Evolutionary conservation across 2,329 filamentous ascomycete genomes (phyloP).

Genomic region (Fusarium sp.): DNA sequence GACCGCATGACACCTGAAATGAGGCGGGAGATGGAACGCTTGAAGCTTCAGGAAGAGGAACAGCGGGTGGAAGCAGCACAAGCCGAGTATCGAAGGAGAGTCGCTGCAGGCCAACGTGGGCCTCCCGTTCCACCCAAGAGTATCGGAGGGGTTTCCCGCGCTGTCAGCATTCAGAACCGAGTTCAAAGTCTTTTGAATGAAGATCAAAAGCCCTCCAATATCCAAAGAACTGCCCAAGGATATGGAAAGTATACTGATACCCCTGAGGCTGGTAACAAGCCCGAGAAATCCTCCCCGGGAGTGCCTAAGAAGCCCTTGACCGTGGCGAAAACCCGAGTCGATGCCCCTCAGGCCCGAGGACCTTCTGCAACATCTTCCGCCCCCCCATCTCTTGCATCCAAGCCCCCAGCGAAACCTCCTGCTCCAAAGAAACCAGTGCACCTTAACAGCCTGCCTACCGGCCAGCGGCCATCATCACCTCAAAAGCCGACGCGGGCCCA

Average conservation of each 20-base stretch:
- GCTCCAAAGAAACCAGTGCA: constrained; percentile 74
- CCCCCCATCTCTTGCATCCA: constrained; percentile 46
- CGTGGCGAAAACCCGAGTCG: constrained; percentile 50
- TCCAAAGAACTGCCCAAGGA: constrained; percentile 82
- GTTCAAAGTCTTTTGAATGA: constrained; percentile 89
- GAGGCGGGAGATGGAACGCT: constrained; percentile 88
- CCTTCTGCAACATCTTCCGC: constrained; percentile 39
- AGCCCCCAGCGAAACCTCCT: constrained; percentile 59
- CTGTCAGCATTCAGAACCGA: constrained; percentile 90
- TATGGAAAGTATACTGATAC: constrained; percentile 87
- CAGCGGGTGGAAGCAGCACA: constrained; percentile 88
- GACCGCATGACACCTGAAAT: constrained; percentile 87
- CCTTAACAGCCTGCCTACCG: constrained; percentile 68
- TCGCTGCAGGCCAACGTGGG: constrained; percentile 65
- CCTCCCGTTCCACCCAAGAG: constrained; percentile 64
- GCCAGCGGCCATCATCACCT: constrained; percentile 59
- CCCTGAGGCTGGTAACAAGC: constrained; percentile 53
- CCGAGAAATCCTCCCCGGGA: constrained; percentile 58
- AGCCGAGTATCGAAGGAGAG: constrained; percentile 84
- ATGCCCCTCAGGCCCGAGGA: constrained; percentile 45
- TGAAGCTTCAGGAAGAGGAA: constrained; percentile 87
- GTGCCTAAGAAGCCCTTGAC: constrained; percentile 66
- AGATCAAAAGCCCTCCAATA: constrained; percentile 70
- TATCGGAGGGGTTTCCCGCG: constrained; percentile 72
- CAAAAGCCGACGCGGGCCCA: constrained; percentile 55